A percentile compares a stretch with the other conserved stretches of the same genome.
These are phyloP conservation scores for Zygotorulaspora florentina DNA, from an alignment of 805 yeast species.

Conservation along the genomic window DNA sequence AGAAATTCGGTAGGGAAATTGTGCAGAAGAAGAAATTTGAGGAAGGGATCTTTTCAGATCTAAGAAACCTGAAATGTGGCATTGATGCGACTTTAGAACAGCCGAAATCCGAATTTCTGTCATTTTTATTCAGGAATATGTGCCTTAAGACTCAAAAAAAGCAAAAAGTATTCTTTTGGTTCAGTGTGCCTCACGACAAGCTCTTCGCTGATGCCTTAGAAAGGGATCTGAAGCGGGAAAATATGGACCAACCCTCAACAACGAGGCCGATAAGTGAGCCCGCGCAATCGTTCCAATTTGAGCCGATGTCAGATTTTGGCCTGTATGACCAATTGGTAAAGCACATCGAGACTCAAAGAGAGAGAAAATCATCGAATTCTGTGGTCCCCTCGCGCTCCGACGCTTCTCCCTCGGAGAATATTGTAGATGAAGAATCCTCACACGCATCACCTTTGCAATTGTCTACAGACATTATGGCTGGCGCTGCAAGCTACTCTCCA, in stretches of 20 bases:
- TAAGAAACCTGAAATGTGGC: constrained; percentile 81
- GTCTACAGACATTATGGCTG: constrained; percentile 8
- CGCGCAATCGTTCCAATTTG: constrained; percentile 68
- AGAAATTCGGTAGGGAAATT: constrained; percentile 82
- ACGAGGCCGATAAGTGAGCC: constrained; percentile 75
- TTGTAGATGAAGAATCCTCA: background rate
- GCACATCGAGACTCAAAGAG: constrained; percentile 38
- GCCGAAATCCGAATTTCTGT: constrained; percentile 80
- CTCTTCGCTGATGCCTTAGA: constrained; percentile 91
- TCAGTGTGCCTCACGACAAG: constrained; percentile 89
- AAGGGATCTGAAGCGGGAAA: constrained; percentile 81
- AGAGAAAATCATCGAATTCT: background rate
- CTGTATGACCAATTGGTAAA: constrained; percentile 50
- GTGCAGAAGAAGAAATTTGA: constrained; percentile 89
- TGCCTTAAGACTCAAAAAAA: constrained; percentile 93
- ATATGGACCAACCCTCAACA: constrained; percentile 56
- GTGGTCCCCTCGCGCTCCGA: background rate
- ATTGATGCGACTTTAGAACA: constrained; percentile 82
- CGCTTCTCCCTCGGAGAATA: background rate
- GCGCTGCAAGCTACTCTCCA: constrained; percentile 1
- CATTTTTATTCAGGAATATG: constrained; percentile 76
- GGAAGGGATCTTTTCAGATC: constrained; percentile 91
- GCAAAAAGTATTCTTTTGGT: constrained; percentile 96
- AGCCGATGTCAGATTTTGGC: constrained; percentile 40
- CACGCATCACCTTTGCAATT: constrained; percentile 3